Conservation (phyloP, 1,284 basidiomycete genomes). For the Neolentinus lepideus region DNA sequence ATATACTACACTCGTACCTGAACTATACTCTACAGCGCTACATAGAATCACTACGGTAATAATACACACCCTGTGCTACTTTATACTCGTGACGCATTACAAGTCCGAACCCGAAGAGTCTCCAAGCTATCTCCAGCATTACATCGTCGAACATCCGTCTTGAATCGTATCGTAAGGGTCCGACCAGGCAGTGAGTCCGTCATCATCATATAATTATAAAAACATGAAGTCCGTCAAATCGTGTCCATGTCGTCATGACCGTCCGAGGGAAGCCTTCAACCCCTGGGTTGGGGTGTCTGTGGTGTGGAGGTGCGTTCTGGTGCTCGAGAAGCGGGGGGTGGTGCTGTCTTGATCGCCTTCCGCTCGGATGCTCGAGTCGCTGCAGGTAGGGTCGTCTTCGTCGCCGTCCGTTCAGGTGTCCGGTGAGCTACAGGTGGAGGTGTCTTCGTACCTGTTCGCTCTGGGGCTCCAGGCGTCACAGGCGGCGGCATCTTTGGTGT, state of each 20-base stretch:
- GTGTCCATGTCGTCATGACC: neutral
- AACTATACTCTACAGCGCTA: constrained; percentile 34
- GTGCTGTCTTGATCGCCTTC: too few relatives aligned
- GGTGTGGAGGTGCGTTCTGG: too few relatives aligned
- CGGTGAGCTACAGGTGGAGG: too few relatives aligned
- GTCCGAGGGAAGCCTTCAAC: neutral
- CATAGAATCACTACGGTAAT: constrained; percentile 44
- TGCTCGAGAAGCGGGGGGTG: too few relatives aligned
- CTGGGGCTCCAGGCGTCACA: too few relatives aligned
- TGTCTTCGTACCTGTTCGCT: too few relatives aligned
- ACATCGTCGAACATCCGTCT: neutral
- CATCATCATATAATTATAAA: neutral
- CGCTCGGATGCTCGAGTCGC: too few relatives aligned
- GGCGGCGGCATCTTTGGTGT: too few relatives aligned
- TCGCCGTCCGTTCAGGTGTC: too few relatives aligned
- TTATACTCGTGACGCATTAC: neutral
- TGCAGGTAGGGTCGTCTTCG: too few relatives aligned
- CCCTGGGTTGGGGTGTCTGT: neutral
- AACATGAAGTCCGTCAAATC: neutral
- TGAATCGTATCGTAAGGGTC: neutral
- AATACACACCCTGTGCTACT: neutral
- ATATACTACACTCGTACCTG: constrained; percentile 10
- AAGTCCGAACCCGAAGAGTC: neutral
- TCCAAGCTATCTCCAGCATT: neutral
- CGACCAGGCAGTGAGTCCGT: neutral